Base-by-base conservation (phyloP, 225 moss, liverwort and hornwort genomes). In the Bryum argenteum region DNA sequence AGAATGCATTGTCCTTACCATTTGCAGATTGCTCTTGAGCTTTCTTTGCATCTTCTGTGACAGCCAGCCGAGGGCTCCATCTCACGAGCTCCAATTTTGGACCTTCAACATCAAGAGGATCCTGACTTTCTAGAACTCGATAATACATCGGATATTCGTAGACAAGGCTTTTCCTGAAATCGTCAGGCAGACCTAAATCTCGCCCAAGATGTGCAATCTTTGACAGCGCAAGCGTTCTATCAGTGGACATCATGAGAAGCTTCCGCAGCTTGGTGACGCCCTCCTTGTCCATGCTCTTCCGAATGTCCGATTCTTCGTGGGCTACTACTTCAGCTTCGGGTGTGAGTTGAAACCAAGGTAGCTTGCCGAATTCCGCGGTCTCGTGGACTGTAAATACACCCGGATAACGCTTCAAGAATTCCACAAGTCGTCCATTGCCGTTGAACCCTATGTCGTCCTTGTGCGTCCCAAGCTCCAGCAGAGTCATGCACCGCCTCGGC, bases 231-330 rank as follows among this genome's bases (percentile, higher is more conserved):
- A 94, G 68, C 66, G 75, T 69, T 75, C 76, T 84, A 55, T 84
- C 82, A 28, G 62, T 77, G n/a, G 98, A 88, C 89, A 98, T 94
- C 94, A 98, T 94, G 6, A 94, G 75, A 74, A 94, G 77, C 70
- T 98, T 98, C 67, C 89, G 76, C 73, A 98, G 48, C 81, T 94
- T 98, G 52, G 69, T 82, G 23, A 94, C 92, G 20, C 78, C 81
- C 67, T 83, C 80, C n/a, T 54, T 62, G 63, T 83, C 80, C 71
- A 92, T 79, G 0, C 77, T 63, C 12, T 73, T 73, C 40, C 85
- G 81, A 0, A 96, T 58, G 57, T 70, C 79, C 22, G 71, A 3
- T 70, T 96, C 93, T 67, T 91, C 90, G 21, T 83, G 74, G 43
- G 81, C 82, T 54, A 77, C 63, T 22, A 54, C 70, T 51, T 91